A percentile compares a stretch with the other conserved stretches of the same genome.
These are phyloP conservation scores for Hypoxylon sp. DNA, from an alignment of 2,329 filamentous ascomycete genomes.

Conservation along the genomic window DNA sequence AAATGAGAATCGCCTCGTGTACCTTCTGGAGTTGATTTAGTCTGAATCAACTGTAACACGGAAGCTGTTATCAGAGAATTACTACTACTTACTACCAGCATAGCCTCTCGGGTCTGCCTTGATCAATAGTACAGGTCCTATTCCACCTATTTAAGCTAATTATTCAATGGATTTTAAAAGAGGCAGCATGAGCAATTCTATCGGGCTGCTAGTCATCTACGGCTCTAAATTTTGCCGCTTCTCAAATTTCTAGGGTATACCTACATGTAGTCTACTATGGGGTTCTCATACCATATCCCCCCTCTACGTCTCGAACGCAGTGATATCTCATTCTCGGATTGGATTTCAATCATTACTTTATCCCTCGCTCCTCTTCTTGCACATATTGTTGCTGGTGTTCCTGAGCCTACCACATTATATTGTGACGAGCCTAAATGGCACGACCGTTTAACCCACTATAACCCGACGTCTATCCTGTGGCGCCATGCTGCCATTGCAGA, in stretches of 20 bases:
- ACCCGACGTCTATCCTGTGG: constrained; percentile 58
- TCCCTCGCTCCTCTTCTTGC: not conserved
- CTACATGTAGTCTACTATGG: no score
- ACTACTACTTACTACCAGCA: not conserved
- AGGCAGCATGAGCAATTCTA: not conserved
- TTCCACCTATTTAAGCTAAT: not conserved
- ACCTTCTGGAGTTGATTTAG: no score
- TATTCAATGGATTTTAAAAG: not conserved
- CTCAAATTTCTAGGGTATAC: no score
- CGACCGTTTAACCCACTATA: constrained; percentile 53
- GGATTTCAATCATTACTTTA: not conserved
- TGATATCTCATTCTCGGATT: no score
- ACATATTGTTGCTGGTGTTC: no score
- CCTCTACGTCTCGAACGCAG: no score
- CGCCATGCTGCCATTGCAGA: constrained; percentile 56
- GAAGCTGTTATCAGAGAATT: not conserved
- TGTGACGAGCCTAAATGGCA: constrained; percentile 49
- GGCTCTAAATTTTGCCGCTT: no score
- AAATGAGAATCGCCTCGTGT: no score
- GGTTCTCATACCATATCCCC: no score
- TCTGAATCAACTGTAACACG: not conserved
- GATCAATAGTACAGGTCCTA: not conserved
- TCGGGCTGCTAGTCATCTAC: no score
- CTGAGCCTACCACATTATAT: no score
- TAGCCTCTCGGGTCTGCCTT: not conserved